Evolutionary conservation across 345 rosid species (phyloP).

Genomic region (Moricandia moricandioides): DNA sequence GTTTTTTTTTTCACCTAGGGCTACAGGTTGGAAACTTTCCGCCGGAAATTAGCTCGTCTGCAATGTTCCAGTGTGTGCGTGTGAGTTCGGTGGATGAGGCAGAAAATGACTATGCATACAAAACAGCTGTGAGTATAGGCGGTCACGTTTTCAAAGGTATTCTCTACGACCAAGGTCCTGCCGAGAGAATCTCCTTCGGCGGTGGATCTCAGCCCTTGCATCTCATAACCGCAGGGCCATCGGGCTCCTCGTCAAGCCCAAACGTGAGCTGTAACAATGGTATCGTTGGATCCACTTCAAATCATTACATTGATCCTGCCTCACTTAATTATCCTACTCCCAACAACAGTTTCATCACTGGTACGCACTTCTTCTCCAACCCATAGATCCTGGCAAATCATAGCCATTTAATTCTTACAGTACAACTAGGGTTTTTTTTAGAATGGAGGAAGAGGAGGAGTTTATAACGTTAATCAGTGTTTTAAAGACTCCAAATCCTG

Average conservation of each 20-base stretch:
- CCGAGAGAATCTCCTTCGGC: slow-evolving; percentile 17
- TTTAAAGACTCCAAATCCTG: background rate
- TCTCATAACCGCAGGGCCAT: slow-evolving; percentile 44
- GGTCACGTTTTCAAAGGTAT: slow-evolving; percentile 88
- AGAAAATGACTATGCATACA: slow-evolving; percentile 84
- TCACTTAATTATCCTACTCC: slow-evolving; percentile 61
- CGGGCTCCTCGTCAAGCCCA: slow-evolving; percentile 39
- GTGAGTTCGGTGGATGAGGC: slow-evolving; percentile 64
- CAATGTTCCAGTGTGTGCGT: slow-evolving; percentile 67
- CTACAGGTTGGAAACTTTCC: slow-evolving; percentile 69
- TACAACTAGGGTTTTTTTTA: slow-evolving; percentile 6
- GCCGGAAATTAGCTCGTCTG: slow-evolving; percentile 57
- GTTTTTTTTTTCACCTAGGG: slow-evolving; percentile 42
- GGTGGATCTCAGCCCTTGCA: slow-evolving; percentile 41
- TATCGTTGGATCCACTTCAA: slow-evolving; percentile 34
- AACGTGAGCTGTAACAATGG: slow-evolving; percentile 34
- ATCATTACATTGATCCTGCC: slow-evolving; percentile 28
- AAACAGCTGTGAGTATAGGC: slow-evolving; percentile 75
- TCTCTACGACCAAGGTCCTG: slow-evolving; percentile 80
- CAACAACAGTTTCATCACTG: slow-evolving; percentile 66
- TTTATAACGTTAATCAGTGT: slow-evolving; percentile 5
- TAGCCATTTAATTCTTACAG: slow-evolving; percentile 13
- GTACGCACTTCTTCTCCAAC: slow-evolving; percentile 87
- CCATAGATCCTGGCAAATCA: slow-evolving; percentile 54
- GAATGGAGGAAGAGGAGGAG: background rate